Percentiles rank a stretch among this genome's conserved stretches.
Conservation (phyloP, 1,139 yeast species). For the Lodderomyces jiufengensis region DNA sequence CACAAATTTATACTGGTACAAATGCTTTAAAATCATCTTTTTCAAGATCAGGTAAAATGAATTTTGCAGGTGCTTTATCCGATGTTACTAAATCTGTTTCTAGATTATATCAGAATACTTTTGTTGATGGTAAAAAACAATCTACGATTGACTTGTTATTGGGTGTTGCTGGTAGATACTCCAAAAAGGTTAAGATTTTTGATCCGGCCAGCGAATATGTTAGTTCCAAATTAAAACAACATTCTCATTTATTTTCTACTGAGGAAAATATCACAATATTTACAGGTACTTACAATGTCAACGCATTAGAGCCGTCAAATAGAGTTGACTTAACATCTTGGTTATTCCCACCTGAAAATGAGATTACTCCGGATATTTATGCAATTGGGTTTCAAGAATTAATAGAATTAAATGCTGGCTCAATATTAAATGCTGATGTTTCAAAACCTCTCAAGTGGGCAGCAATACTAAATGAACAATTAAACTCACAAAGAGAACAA, state of each 20-base stretch:
- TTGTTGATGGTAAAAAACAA: slow-evolving; percentile 89
- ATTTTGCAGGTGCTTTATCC: slow-evolving; percentile 90
- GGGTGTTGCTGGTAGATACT: slow-evolving; percentile 72
- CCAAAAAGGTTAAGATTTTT: slow-evolving; percentile 65
- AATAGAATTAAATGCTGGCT: slow-evolving; percentile 84
- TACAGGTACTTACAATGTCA: slow-evolving; percentile 85
- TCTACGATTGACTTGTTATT: slow-evolving; percentile 78
- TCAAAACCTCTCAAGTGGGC: slow-evolving; percentile 67
- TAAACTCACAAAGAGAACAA: slow-evolving; percentile 41
- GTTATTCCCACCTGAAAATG: slow-evolving; percentile 70
- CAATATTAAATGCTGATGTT: slow-evolving; percentile 67
- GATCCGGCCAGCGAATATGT: slow-evolving; percentile 90
- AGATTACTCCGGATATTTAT: slow-evolving; percentile 59
- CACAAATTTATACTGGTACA: slow-evolving; percentile 96
- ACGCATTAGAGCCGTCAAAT: slow-evolving; percentile 58
- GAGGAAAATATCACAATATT: slow-evolving; percentile 59
- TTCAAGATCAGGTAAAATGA: slow-evolving; percentile 93
- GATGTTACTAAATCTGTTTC: slow-evolving; percentile 96
- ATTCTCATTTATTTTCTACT: slow-evolving; percentile 58
- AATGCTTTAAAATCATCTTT: slow-evolving; percentile 93
- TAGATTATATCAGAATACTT: slow-evolving; percentile 92
- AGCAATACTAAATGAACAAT: slow-evolving; percentile 49
- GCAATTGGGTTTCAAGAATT: slow-evolving; percentile 92
- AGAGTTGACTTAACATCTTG: slow-evolving; percentile 64
- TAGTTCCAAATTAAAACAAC: slow-evolving; percentile 50